Evolutionary conservation across 2,329 filamentous ascomycete genomes (phyloP), one percentile per base, ranked within the genome.

Genomic region (Pseudogymnoascus sp.): DNA sequence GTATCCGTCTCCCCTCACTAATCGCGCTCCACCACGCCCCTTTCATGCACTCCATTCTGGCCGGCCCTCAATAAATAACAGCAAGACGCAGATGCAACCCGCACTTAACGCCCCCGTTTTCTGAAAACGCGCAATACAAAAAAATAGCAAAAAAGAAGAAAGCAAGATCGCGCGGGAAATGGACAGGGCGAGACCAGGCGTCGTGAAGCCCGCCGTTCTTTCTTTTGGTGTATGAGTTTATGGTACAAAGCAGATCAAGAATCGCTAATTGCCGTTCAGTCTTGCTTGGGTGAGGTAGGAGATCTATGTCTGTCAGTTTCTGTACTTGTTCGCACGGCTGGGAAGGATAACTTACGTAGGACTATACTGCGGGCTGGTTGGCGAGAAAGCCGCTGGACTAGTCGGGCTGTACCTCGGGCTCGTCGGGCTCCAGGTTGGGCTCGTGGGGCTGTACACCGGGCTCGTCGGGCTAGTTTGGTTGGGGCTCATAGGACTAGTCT

Each of bases 291-390:
- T 45, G 75, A 77, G 35, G 74, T 76, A 25, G 75, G 75, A 4
- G 75, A 77, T 69, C 73, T 75, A 38, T 30, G 19, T 30, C 28
- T 23, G n/a, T 60, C 19, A 60, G 38, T 30, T 38, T 59, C 3
- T 42, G 28, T 42, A 3, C 58, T 23, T 11, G 5, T 38, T 38
- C 11, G 6, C 14, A 9, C 11, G 5, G 28, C 25, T 19, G 4
- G 49, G 14, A 33, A 30, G 2, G 2, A n/a, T 30, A 3, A 33
- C 49, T 33, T 55, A 55, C 49, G 49, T 55, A 2, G 89, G 88
- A 60, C 88, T 91, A 72, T 87, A 87, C 78, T 90, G 91, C 42
- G 91, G 91, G 66, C 90, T 94, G 39, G 88, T 94, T 75, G 67
- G 80, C 75, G 63, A 55, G 60, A 42, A 55, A n/a, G 49, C 49